These are phyloP conservation scores for Pulveroboletus sp. DNA, from an alignment of 768 basidiomycete species.

Conservation along the genomic window DNA sequence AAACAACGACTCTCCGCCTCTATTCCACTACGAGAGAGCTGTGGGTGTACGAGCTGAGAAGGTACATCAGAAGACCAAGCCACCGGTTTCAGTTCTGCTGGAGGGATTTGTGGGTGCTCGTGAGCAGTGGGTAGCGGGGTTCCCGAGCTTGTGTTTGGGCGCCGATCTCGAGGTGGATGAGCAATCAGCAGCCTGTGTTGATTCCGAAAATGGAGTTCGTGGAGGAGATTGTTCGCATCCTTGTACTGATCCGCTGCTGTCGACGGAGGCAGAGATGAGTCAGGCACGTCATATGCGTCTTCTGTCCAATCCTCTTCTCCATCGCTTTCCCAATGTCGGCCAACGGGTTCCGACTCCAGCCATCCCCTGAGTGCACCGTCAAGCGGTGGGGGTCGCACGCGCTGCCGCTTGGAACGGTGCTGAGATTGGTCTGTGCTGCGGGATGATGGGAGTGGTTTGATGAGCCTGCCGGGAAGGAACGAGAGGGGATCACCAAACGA, in stretches of 20 bases:
- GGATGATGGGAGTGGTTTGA: slow-evolving; percentile 11
- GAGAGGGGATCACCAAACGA: slow-evolving; percentile 26
- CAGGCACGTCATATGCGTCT: slow-evolving; percentile 34
- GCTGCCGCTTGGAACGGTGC: slow-evolving; percentile 49
- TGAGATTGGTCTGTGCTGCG: slow-evolving; percentile 9
- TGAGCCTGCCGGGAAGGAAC: slow-evolving; percentile 12
- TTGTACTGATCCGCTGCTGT: slow-evolving; percentile 44
- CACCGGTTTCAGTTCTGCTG: neutral
- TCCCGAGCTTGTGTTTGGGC: neutral
- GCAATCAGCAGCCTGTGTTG: slow-evolving; percentile 55
- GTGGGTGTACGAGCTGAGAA: neutral
- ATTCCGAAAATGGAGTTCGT: slow-evolving; percentile 65
- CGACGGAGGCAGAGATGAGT: slow-evolving; percentile 7
- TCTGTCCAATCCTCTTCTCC: slow-evolving; percentile 34
- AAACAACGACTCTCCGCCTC: neutral
- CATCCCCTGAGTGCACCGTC: slow-evolving; percentile 53
- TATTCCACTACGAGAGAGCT: neutral
- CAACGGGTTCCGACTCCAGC: slow-evolving; percentile 18
- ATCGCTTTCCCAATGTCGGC: slow-evolving; percentile 20
- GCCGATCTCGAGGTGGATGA: slow-evolving; percentile 14
- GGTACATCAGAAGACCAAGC: slow-evolving; percentile 4
- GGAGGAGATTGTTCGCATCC: slow-evolving; percentile 59
- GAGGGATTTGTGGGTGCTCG: neutral
- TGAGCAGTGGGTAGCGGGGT: neutral
- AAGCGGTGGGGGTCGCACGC: slow-evolving; percentile 47